Percentiles rank a stretch among this genome's conserved stretches.
phyloP scores from a whole-genome alignment of 2,329 filamentous ascomycete species.

The Colletotrichum sp. region DNA sequence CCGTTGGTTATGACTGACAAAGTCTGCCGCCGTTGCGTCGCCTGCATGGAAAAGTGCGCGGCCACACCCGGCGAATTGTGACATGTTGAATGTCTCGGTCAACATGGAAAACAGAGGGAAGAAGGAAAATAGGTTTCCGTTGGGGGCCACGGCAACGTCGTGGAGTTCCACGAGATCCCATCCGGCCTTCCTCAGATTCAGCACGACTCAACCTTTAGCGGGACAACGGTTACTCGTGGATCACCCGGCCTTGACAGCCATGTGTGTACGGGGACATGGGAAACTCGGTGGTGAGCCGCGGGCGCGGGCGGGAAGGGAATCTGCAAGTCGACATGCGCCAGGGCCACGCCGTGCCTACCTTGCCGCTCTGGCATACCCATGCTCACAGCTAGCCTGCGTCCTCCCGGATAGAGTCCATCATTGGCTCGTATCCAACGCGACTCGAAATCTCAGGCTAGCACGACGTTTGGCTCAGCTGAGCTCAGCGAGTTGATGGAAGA shows the following conservation, averaged over 20 bases:
- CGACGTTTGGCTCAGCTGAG: neutral
- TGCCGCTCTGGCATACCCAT: neutral
- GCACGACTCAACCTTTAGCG: neutral
- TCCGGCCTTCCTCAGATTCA: slow-evolving; percentile 3
- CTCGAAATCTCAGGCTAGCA: neutral
- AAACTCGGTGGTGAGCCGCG: neutral
- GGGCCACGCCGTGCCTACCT: neutral
- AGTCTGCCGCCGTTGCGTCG: neutral
- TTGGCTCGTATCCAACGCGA: neutral
- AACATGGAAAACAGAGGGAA: neutral
- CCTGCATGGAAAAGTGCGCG: neutral
- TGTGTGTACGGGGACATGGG: neutral
- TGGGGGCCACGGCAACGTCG: neutral
- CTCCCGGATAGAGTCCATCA: neutral
- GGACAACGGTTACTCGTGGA: neutral
- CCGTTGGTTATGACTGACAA: neutral
- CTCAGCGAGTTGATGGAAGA: neutral
- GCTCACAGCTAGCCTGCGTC: neutral
- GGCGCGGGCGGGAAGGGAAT: slow-evolving; percentile 9
- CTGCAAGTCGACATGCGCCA: slow-evolving; percentile 8
- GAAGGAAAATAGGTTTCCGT: neutral
- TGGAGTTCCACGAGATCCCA: slow-evolving; percentile 4
- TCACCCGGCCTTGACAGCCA: neutral
- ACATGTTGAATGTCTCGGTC: neutral
- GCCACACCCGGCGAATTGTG: neutral